Base-by-base conservation (phyloP, 768 basidiomycete species). In the Suillus sp. region DNA sequence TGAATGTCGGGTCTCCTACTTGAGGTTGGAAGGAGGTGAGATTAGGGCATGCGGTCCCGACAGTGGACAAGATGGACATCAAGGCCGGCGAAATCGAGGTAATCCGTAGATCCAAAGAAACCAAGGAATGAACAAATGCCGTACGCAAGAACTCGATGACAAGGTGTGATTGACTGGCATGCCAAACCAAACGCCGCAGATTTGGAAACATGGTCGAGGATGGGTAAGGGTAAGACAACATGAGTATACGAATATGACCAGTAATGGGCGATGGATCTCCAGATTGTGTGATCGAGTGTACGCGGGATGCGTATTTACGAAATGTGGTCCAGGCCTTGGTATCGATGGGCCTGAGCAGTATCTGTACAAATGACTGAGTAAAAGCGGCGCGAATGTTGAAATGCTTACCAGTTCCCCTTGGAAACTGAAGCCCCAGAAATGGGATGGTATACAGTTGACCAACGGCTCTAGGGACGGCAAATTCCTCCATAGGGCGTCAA, bases 131-230 rank as follows among this genome's bases (percentile, higher is more conserved):
- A 4, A 65, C 69, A 57, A 75, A 72, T 4, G 65, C 66, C 70
- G 69, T 70, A 40, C 67, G 66, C 25, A 70, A 65, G 53, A 72
- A 67, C 18, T 71, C 71, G 0, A 72, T 55, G 67, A 65, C 65
- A 32, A 59, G 42, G 1, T 62, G 37, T 57, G 70, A 69, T 20
- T 67, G 54, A 30, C 59, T 43, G 62, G 67, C 65, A 48, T 68
- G 66, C 73, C 74, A 75, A 37, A 66, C 51, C 27, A 74, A 64
- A 30, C 67, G 63, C 0, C 47, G 70, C 25, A 73, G 69, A 18
- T 70, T 74, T 5, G 73, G 72, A 27, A 75, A 70, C 8, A 75
- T 38, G 0, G 72, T 70, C 7, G 67, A 48, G 0, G 70, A 60
- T 0, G 68, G 64, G 22, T 64, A 63, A 0, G 66, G 57, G 13